Conservation (phyloP, 805 yeast genomes). For the Tetrapisispora taiwanensis region DNA sequence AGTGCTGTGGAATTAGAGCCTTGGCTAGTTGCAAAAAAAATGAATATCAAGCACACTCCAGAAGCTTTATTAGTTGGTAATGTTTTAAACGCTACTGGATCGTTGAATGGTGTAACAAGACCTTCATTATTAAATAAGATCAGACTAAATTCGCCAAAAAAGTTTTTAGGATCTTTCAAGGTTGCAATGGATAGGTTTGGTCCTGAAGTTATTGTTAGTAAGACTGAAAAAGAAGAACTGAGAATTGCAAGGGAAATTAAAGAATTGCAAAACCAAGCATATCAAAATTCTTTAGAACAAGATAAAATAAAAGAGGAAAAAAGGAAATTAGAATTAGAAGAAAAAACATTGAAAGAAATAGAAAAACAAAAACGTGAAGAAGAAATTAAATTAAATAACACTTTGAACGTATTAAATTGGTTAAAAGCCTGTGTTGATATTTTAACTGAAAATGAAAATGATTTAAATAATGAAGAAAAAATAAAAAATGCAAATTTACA, state of each 20-base stretch:
- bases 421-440: conserved; percentile 12
- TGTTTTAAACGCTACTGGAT: conserved; percentile 39
- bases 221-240: conserved; percentile 51
- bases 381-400: conserved; percentile 9
- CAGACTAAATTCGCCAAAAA: conserved; percentile 23
- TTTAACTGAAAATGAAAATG: not conserved
- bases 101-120: conserved; percentile 24
- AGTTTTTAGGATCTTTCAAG: conserved; percentile 30
- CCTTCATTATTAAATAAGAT: conserved; percentile 29
- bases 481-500: conserved; percentile 20
- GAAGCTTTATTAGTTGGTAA: conserved; percentile 43
- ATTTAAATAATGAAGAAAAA: not conserved
- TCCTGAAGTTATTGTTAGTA: conserved; percentile 50
- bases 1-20: conserved; percentile 56
- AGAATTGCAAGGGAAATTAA: conserved; percentile 47
- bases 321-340: conserved; percentile 24
- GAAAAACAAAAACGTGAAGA: conserved; percentile 7
- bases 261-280: conserved; percentile 59
- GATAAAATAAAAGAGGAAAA: conserved; percentile 47
- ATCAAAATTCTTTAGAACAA: conserved; percentile 44
- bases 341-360: conserved; percentile 5
- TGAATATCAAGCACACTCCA: conserved; percentile 47
- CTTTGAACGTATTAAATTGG: conserved; percentile 17
- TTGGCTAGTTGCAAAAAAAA: conserved; percentile 49
- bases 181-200: conserved; percentile 44